Base-by-base conservation (phyloP, 371 early-diverging fungal species). In the Mortierella sp. region DNA sequence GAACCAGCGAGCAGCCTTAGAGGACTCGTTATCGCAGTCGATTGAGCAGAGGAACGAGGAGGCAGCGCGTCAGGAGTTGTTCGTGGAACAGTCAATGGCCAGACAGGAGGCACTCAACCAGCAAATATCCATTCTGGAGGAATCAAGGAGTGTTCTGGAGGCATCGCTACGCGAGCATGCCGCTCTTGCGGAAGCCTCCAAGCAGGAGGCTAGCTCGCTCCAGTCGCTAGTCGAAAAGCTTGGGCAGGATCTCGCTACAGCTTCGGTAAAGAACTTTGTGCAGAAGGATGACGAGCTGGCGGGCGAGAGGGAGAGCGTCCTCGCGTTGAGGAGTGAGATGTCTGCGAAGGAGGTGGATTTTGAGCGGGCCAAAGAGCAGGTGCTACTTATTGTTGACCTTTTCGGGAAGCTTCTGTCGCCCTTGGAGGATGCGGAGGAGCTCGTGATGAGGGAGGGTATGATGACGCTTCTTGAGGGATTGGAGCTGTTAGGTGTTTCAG, bases 381-480 rank as follows among this genome's bases (percentile, higher is more conserved):
- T 77, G 70, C 19, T 45, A 19, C 48, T 81, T 28, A 57, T 77
- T 19, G 74, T 26, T 1, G 77, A 73, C 10, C 45, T 81, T 9
- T 77, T 81, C 68, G 71, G 54, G 47, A 81, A 81, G 58, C 45
- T 77, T 24, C 72, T 76, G 14, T 31, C 24, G 13, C 42, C 63
- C 3, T n/a, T 60, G n/a, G 77, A 77, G 44, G 77, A 81, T 3
- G 50, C 55, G 6, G 77, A 72, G 42, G 78, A 78, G 47, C 54
- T 74, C 2, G 75, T 24, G 50, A 70, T 75, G 14, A 26, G 71
- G 44, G 73, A 78, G 50, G 31, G 48, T 42, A 75, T 72, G 50
- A 71, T 63, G 58, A 42, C 82, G 19, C 19, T 60, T 13, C 65
- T 82, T 11, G 54, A 55, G 21, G 75, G 60, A 31, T 50, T 78